Conservation (phyloP, 116 monocot species). For the Thalassia testudinum region DNA sequence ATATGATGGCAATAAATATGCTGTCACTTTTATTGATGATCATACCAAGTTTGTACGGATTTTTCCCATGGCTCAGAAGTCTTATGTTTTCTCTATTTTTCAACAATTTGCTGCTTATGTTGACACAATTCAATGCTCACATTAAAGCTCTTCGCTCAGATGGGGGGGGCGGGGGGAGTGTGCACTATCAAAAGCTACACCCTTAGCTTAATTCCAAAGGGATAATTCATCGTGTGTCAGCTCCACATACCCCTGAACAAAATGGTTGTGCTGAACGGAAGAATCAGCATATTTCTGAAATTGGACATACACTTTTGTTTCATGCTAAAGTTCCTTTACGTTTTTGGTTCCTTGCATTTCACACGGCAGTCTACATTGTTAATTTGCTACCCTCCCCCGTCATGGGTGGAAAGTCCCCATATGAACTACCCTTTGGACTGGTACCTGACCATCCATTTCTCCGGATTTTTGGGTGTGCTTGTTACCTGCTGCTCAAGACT, state of each 20-base stretch:
- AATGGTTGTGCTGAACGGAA: background rate
- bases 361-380: background rate
- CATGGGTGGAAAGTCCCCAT: background rate
- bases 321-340: background rate
- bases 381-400: background rate
- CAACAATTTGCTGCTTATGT: background rate
- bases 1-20: background rate
- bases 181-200: background rate
- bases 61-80: background rate
- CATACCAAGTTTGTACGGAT: background rate
- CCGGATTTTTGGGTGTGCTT: background rate
- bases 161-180: background rate
- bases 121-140: background rate
- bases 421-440: background rate
- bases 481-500: background rate
- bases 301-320: background rate
- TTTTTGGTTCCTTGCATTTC: background rate
- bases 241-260: conserved; percentile 1
- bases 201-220: background rate
- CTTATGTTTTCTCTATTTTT: conserved; percentile 1
- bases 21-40: background rate
- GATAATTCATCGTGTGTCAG: background rate
- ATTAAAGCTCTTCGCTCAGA: background rate
- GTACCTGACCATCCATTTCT: background rate
- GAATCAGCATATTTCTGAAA: background rate